Evolutionary conservation across 2,329 filamentous ascomycete species (phyloP).

Genomic region (Trichophyton benhamiae): DNA sequence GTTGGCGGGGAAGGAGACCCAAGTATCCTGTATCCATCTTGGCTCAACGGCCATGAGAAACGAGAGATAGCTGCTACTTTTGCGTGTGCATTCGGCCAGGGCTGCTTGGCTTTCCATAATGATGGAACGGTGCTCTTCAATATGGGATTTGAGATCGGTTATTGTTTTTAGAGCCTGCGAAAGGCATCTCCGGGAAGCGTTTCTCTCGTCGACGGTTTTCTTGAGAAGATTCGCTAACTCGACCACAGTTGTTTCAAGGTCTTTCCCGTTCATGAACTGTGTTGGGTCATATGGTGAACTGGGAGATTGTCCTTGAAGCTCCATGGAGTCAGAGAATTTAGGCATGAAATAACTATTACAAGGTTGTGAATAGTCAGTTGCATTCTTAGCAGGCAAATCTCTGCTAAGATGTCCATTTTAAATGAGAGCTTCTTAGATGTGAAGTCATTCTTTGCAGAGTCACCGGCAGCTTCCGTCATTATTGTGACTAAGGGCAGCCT

Average conservation of each 20-base stretch:
- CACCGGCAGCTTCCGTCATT: too few relatives aligned
- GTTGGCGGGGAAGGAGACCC: neutral
- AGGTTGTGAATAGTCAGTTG: too few relatives aligned
- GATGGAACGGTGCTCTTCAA: slow-evolving; percentile 12
- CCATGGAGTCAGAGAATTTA: too few relatives aligned
- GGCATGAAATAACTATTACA: too few relatives aligned
- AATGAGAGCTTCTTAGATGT: too few relatives aligned
- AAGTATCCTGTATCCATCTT: slow-evolving; percentile 1
- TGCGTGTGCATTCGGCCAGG: neutral
- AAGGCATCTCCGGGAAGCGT: slow-evolving; percentile 7
- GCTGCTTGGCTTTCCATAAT: slow-evolving; percentile 10
- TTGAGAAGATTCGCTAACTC: neutral
- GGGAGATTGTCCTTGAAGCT: too few relatives aligned
- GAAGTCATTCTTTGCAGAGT: too few relatives aligned
- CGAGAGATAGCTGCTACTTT: neutral
- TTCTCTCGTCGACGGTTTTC: neutral
- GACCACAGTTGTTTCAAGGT: neutral
- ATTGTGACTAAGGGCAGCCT: too few relatives aligned
- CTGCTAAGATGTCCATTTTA: too few relatives aligned
- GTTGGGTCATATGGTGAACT: neutral
- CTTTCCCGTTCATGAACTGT: neutral
- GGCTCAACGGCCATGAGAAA: neutral
- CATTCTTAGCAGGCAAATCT: too few relatives aligned
- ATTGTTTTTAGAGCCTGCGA: slow-evolving; percentile 8
- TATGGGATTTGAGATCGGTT: slow-evolving; percentile 1